Evolutionary conservation across 257 asterid genomes (phyloP).

Genomic region (Paraleonurus japonicus): DNA sequence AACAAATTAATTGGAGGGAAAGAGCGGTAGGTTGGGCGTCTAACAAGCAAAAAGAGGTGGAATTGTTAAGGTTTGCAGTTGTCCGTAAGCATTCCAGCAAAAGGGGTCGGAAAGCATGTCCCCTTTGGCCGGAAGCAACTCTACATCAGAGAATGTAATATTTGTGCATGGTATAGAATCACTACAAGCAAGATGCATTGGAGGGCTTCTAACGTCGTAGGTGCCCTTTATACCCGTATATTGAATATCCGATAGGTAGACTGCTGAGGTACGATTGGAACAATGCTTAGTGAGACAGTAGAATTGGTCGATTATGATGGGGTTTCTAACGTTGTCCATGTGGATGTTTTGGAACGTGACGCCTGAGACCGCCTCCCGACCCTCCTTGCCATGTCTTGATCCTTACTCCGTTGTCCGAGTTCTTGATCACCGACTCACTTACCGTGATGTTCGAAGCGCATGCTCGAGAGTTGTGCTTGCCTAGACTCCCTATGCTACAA

Average conservation of each 20-base stretch:
- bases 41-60: conserved; percentile 54
- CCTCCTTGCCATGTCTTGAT: conserved; percentile 88
- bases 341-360: conserved; percentile 46
- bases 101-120: conserved; percentile 50
- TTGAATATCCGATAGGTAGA: conserved; percentile 38
- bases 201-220: conserved; percentile 57
- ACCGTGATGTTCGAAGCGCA: conserved; percentile 57
- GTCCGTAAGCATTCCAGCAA: conserved; percentile 63
- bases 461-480: conserved; percentile 52
- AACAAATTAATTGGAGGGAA: too few species aligned
- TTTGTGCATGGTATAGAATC: conserved; percentile 59
- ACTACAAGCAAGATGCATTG: conserved; percentile 61
- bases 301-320: conserved; percentile 63
- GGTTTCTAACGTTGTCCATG: conserved; percentile 66
- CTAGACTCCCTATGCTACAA: conserved; percentile 75
- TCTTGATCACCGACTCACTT: conserved; percentile 49
- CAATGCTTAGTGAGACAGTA: conserved; percentile 46
- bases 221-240: conserved; percentile 55
- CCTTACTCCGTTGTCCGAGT: conserved; percentile 61
- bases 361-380: conserved; percentile 47
- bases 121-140: conserved; percentile 56
- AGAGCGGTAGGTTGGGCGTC: conserved; percentile 43
- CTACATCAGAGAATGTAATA: conserved; percentile 53
- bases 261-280: conserved; percentile 47
- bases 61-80: conserved; percentile 32